Evolutionary conservation across 805 yeast species (phyloP).

Genomic region (Starmerella sirachaensis): DNA sequence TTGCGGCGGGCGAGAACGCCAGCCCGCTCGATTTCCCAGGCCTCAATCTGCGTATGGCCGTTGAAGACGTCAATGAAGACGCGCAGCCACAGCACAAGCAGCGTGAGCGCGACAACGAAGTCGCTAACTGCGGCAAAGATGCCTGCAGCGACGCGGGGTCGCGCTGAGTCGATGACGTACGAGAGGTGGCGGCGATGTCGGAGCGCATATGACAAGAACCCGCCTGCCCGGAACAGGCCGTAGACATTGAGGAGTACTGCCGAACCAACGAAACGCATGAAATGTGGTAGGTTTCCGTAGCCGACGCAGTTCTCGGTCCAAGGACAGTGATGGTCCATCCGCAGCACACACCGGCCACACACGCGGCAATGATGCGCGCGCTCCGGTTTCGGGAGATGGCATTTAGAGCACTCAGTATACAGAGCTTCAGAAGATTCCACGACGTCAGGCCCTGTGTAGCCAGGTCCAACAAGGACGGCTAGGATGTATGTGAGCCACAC

Average conservation of each 20-base stretch:
- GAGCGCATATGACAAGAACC: constrained; percentile 22
- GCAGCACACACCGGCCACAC: constrained; percentile 32
- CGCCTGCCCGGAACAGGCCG: constrained; percentile 25
- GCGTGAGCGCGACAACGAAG: constrained; percentile 47
- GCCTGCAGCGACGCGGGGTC: constrained; percentile 42
- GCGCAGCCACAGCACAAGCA: constrained; percentile 48
- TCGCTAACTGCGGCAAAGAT: constrained; percentile 44
- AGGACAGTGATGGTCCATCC: constrained; percentile 65
- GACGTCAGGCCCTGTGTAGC: constrained; percentile 27
- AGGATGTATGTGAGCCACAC: constrained; percentile 63
- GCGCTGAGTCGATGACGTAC: constrained; percentile 39
- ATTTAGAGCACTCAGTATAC: constrained; percentile 19
- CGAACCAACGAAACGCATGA: constrained; percentile 57
- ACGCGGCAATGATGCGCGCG: constrained; percentile 34
- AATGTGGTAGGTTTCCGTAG: constrained; percentile 61
- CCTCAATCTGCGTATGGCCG: constrained; percentile 83
- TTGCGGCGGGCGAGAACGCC: constrained; percentile 44
- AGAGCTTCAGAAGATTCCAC: constrained; percentile 2
- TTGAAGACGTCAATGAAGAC: constrained; percentile 42
- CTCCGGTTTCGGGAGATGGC: constrained; percentile 31
- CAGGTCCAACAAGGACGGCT: constrained; percentile 60
- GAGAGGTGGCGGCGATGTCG: constrained; percentile 38
- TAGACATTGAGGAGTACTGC: constrained; percentile 30
- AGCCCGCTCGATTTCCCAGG: constrained; percentile 82
- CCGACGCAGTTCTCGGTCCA: constrained; percentile 93